Percentiles rank a stretch among this genome's conserved stretches.
Evolutionary conservation across 1,284 basidiomycete species (phyloP).

Genomic region (Cryptococcus sp.): DNA sequence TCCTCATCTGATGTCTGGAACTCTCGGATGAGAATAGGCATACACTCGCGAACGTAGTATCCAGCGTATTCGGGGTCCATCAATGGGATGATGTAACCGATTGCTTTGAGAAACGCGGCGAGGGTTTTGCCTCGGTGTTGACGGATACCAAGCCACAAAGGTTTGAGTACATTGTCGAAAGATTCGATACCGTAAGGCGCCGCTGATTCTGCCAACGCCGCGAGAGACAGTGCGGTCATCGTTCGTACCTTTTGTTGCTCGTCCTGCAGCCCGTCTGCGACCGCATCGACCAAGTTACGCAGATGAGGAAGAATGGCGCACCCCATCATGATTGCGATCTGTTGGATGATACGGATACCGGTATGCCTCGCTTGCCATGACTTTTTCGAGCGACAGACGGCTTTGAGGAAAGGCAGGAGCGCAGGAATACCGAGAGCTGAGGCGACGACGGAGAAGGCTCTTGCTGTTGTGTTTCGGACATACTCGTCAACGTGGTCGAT

Average conservation of each 20-base stretch:
- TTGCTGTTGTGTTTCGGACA: slow-evolving; percentile 97
- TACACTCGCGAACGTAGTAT: slow-evolving; percentile 97
- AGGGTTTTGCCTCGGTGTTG: slow-evolving; percentile 97
- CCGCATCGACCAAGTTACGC: slow-evolving; percentile 93
- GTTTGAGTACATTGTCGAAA: slow-evolving; percentile 97
- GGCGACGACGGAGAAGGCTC: slow-evolving; percentile 98
- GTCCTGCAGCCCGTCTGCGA: slow-evolving; percentile 92
- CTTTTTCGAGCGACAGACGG: slow-evolving; percentile 97
- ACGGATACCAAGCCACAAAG: slow-evolving; percentile 96
- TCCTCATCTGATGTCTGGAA: slow-evolving; percentile 99
- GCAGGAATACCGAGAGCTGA: slow-evolving; percentile 98
- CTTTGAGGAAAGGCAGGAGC: slow-evolving; percentile 95
- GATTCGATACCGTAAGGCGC: slow-evolving; percentile 99
- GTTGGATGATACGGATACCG: slow-evolving; percentile 98
- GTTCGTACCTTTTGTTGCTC: slow-evolving; percentile 99
- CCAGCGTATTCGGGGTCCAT: slow-evolving; percentile 99
- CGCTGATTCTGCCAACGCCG: slow-evolving; percentile 93
- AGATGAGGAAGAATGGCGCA: slow-evolving; percentile 98
- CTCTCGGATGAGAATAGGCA: slow-evolving; percentile 96
- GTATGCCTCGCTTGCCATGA: slow-evolving; percentile 99
- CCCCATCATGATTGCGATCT: slow-evolving; percentile 99
- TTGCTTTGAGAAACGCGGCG: slow-evolving; percentile 97
- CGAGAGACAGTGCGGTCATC: slow-evolving; percentile 96
- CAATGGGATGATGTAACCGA: slow-evolving; percentile 98
- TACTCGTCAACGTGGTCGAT: slow-evolving; percentile 99